phyloP scores from a whole-genome alignment of 2,329 filamentous ascomycete species.

The Trichoderma koningiopsis region DNA sequence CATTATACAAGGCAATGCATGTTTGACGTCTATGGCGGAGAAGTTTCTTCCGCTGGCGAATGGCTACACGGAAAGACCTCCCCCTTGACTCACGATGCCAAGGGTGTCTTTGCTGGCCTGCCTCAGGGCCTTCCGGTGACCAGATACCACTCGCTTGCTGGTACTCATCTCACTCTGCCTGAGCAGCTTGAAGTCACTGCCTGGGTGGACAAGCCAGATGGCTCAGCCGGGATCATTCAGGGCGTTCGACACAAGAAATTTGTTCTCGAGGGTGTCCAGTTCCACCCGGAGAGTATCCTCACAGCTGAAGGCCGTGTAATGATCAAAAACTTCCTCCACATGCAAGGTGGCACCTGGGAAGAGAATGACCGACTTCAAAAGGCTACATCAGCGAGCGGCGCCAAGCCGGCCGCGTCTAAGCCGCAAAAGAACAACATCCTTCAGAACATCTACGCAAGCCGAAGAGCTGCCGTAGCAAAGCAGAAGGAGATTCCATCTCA shows the following conservation, averaged over 20 bases:
- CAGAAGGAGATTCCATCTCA: constrained; percentile 88
- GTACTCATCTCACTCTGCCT: constrained; percentile 84
- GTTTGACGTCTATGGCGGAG: constrained; percentile 87
- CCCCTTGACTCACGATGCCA: constrained; percentile 81
- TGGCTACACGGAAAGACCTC: constrained; percentile 98
- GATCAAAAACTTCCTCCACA: constrained; percentile 87
- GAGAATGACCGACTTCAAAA: constrained; percentile 68
- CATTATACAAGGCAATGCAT: constrained; percentile 75
- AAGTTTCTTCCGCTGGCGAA: constrained; percentile 89
- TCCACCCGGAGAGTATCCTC: constrained; percentile 95
- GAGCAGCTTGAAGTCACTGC: constrained; percentile 86
- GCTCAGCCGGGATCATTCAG: constrained; percentile 87
- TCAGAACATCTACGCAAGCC: constrained; percentile 84
- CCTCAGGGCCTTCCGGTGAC: constrained; percentile 83
- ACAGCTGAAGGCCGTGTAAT: constrained; percentile 86
- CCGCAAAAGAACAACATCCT: constrained; percentile 80
- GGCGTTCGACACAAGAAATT: constrained; percentile 92
- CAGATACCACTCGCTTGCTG: constrained; percentile 93
- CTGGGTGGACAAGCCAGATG: constrained; percentile 78
- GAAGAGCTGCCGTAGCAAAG: constrained; percentile 71
- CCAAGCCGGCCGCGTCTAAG: constrained; percentile 34
- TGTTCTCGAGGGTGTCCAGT: constrained; percentile 93
- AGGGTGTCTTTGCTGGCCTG: constrained; percentile 87
- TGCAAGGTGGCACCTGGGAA: constrained; percentile 89
- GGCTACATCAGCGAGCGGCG: constrained; percentile 36